These are phyloP conservation scores for Pleurotus tuber-regium DNA, from an alignment of 768 basidiomycete genomes.

Conservation along the genomic window DNA sequence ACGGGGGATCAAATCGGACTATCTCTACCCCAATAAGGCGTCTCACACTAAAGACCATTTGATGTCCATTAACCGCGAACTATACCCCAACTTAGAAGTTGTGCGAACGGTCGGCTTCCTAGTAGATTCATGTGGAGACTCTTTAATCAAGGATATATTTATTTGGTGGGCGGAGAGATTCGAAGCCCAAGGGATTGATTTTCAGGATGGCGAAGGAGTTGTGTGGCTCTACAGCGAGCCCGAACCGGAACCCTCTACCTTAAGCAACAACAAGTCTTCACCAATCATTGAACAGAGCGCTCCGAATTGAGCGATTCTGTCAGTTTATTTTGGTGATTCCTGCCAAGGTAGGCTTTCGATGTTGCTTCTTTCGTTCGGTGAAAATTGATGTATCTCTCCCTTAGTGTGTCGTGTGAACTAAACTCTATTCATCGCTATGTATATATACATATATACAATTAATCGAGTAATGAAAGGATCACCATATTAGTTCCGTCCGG, in stretches of 20 bases:
- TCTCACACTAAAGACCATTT: constrained; percentile 37
- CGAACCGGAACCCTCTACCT: constrained; percentile 9
- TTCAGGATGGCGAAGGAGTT: constrained; percentile 54
- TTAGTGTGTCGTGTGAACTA: not conserved
- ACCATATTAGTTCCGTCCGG: not conserved
- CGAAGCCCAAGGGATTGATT: constrained; percentile 45
- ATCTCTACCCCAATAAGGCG: constrained; percentile 42
- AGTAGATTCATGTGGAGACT: constrained; percentile 43
- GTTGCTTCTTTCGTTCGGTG: too few species aligned
- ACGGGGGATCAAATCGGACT: constrained; percentile 38
- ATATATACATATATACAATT: not conserved
- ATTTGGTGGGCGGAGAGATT: constrained; percentile 55
- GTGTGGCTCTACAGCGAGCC: constrained; percentile 46
- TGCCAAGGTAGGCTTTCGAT: too few species aligned
- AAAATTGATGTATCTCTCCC: too few species aligned
- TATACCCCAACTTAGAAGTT: constrained; percentile 44
- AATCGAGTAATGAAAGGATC: not conserved
- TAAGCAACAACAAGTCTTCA: not conserved
- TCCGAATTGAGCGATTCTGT: not conserved
- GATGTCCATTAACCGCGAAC: constrained; percentile 35
- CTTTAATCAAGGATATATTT: constrained; percentile 44
- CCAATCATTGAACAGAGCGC: not conserved
- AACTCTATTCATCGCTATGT: not conserved
- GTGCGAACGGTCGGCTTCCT: constrained; percentile 47
- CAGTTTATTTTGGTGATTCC: too few species aligned